phyloP scores from a whole-genome alignment of 352 stramenopile genomes.

The Globisporangium echinulatum region DNA sequence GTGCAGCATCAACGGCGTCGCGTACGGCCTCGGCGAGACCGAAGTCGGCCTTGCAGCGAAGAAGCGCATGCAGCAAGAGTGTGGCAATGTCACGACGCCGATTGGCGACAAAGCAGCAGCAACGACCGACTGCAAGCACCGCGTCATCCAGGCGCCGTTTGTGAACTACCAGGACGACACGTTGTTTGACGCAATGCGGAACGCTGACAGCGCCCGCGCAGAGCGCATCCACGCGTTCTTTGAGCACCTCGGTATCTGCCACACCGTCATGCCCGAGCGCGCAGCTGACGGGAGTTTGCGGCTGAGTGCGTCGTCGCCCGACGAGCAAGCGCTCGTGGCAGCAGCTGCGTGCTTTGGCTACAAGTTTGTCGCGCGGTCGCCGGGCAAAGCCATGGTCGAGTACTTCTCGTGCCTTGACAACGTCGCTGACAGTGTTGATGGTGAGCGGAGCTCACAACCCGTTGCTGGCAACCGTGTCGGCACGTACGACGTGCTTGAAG shows the following conservation, averaged over 20 bases:
- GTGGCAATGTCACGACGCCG: slow-evolving; percentile 17
- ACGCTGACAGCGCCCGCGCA: slow-evolving; percentile 36
- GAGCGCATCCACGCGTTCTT: slow-evolving; percentile 69
- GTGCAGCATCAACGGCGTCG: slow-evolving; percentile 91
- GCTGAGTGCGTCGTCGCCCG: slow-evolving; percentile 88
- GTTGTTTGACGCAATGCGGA: slow-evolving; percentile 51
- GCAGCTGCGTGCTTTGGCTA: slow-evolving; percentile 80
- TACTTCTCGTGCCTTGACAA: slow-evolving; percentile 45
- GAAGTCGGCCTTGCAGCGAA: slow-evolving; percentile 76
- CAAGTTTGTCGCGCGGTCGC: slow-evolving; percentile 63
- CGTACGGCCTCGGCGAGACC: slow-evolving; percentile 89
- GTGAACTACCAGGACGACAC: slow-evolving; percentile 86
- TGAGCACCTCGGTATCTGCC: slow-evolving; percentile 86
- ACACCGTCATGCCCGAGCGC: slow-evolving; percentile 97
- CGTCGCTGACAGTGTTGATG: slow-evolving; percentile 10
- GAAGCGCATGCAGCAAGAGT: slow-evolving; percentile 23
- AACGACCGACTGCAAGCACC: slow-evolving; percentile 26
- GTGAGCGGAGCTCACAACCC: slow-evolving; percentile 16
- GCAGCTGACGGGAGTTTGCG: slow-evolving; percentile 78
- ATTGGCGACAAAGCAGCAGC: slow-evolving; percentile 28
- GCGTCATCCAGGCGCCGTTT: slow-evolving; percentile 64
- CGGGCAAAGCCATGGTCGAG: slow-evolving; percentile 72
- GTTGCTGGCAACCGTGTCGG: slow-evolving; percentile 23
- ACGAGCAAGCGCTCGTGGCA: slow-evolving; percentile 87
- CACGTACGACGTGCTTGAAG: slow-evolving; percentile 86